A percentile compares a stretch with the other conserved stretches of the same genome.
phyloP scores from a whole-genome alignment of 1,284 basidiomycete genomes.

The Ganoderma meredithae region DNA sequence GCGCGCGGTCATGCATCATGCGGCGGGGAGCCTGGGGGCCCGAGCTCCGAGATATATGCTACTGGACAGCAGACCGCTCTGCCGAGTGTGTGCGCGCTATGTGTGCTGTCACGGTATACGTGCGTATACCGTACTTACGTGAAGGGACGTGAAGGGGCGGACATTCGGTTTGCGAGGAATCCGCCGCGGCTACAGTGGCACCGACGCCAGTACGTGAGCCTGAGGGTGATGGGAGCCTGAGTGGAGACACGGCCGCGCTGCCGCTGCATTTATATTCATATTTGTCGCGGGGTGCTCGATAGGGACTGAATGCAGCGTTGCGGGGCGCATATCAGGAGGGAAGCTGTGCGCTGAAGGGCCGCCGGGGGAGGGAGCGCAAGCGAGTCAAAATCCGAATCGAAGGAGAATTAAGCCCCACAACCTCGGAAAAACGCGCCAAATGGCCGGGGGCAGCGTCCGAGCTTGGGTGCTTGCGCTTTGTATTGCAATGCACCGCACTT shows the following conservation, averaged over 20 bases:
- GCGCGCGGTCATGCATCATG: no score
- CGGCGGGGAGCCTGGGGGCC: neutral
- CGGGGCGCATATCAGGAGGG: neutral
- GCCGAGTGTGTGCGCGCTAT: no score
- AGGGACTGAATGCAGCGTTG: neutral
- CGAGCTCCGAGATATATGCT: constrained; percentile 6
- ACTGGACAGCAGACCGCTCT: neutral
- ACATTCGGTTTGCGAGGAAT: no score
- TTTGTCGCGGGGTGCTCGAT: neutral
- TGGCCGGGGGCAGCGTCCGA: neutral
- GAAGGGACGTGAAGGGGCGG: neutral
- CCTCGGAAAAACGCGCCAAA: constrained; percentile 7
- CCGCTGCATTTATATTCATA: no score
- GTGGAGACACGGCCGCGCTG: neutral
- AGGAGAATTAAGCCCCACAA: neutral
- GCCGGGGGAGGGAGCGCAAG: neutral
- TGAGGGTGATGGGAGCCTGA: no score
- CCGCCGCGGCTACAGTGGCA: no score
- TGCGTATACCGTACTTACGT: neutral
- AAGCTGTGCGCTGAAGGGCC: neutral
- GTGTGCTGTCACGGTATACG: neutral
- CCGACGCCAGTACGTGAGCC: no score
- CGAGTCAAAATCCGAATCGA: no score
- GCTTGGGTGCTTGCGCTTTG: neutral
- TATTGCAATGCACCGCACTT: neutral